These are phyloP conservation scores for Rhizophagus prolifer DNA, from an alignment of 192 early-diverging fungal genomes.

Conservation along the genomic window DNA sequence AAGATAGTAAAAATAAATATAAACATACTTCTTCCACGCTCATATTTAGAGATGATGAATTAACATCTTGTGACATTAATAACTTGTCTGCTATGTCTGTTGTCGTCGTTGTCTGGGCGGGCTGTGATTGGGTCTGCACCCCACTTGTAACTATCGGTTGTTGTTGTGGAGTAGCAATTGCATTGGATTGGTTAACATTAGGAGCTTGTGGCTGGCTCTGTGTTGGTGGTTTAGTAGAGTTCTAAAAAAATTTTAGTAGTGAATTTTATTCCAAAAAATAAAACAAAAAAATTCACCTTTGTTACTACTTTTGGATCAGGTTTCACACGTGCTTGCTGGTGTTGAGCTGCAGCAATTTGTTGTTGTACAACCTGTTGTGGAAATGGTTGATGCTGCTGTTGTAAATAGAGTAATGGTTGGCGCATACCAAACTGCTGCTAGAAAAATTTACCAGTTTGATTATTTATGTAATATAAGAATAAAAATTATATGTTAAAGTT, in stretches of 20 bases:
- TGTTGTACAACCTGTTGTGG: not conserved
- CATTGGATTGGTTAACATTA: not conserved
- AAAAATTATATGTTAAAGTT: no score
- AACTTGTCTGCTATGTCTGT: not conserved
- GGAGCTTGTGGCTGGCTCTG: not conserved
- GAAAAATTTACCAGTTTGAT: not conserved
- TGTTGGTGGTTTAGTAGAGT: not conserved
- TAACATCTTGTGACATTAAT: not conserved
- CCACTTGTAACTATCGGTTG: not conserved
- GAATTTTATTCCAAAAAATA: not conserved
- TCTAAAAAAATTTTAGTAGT: not conserved
- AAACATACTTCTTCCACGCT: not conserved
- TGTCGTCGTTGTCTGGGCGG: not conserved
- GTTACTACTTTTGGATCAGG: not conserved
- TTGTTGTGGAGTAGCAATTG: not conserved
- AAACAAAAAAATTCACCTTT: not conserved
- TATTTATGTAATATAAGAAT: not conserved
- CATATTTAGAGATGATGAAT: not conserved
- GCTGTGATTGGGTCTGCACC: not conserved
- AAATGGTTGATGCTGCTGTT: not conserved
- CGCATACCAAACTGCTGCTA: not conserved
- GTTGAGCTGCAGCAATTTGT: not conserved
- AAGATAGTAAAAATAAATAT: not conserved
- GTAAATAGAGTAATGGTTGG: not conserved
- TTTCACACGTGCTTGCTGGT: not conserved